Base-by-base conservation (phyloP, 176 grass and related monocot species). In the Rhynchospora tenuis region DNA sequence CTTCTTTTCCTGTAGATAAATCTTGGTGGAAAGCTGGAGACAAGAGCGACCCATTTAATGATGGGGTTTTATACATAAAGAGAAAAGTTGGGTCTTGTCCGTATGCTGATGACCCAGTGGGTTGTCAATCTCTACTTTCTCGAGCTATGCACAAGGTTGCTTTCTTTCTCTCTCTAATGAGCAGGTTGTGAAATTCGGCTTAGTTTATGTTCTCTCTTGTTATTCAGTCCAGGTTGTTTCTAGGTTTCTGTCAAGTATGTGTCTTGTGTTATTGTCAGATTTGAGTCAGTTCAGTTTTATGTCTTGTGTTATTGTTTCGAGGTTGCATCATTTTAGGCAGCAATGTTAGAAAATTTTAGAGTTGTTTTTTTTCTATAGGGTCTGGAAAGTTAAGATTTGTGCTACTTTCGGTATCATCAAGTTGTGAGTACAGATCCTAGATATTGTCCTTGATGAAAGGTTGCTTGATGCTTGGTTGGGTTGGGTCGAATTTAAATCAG, bases 71-170 rank as follows among this genome's bases (percentile, higher is more conserved):
- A 52, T 94, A 98, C 71, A 93, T 94, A 88, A 98, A 98, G 63
- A 89, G 95, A 79, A 98, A 98, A 94, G 95, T 98, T 86, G 95
- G 95, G 47, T 98, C 95, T 8, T 98, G 95, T 87, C 92, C 95
- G 60, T 98, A 98, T 76, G 87, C 84, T 27, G 95, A 94, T 79
- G 95, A 98, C 89, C 95, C 95, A 28, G 88, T 98, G 73, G 95
- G 95, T 64, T 98, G 95, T 50, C 95, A 98, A 52, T 98, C 92
- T 85, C 91, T 98, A 84, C 93, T 98, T 82, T 94, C 92, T 63
- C 88, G 92, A 70, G 95, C 95, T 85, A 98, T 98, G 90, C 95
- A 94, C 73, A 92, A 94, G 95, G 94, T 97, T 74, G 63, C 55
- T 51, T 7, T 51, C 48, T 51, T 7, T 51, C 23, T 33, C 79